Conservation (phyloP, 257 asterid genomes). For the Primulina eburnea region DNA sequence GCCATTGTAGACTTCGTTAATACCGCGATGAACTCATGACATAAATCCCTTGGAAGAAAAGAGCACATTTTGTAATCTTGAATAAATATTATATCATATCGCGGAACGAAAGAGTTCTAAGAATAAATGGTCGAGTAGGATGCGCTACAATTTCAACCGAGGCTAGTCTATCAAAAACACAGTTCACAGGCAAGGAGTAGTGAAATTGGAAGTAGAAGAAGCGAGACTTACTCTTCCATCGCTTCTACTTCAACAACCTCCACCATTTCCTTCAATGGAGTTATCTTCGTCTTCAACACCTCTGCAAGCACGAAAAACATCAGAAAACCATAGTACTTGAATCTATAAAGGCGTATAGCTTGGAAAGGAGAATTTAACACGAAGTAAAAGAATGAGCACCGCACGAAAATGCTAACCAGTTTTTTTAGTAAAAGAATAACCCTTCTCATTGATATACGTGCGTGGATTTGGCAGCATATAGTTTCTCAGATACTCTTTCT, state of each 20-base stretch:
- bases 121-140: background rate
- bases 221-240: constrained; percentile 66
- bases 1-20: too few relatives aligned
- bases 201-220: background rate
- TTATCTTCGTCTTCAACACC: constrained; percentile 76
- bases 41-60: too few relatives aligned
- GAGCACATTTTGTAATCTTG: too few relatives aligned
- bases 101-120: background rate
- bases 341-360: background rate
- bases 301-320: constrained; percentile 39
- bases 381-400: constrained; percentile 7
- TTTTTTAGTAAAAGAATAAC: constrained; percentile 69
- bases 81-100: too few relatives aligned
- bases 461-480: constrained; percentile 79
- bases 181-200: background rate
- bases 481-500: constrained; percentile 74
- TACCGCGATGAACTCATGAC: too few relatives aligned
- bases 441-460: constrained; percentile 69
- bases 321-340: background rate
- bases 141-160: background rate
- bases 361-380: background rate
- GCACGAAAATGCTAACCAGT: constrained; percentile 59
- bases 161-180: background rate
- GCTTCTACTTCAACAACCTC: constrained; percentile 78
- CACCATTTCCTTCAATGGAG: constrained; percentile 69